A percentile compares a stretch with the other conserved stretches of the same genome.
phyloP scores from a whole-genome alignment of 345 rosid species.

The Populus davidiana region DNA sequence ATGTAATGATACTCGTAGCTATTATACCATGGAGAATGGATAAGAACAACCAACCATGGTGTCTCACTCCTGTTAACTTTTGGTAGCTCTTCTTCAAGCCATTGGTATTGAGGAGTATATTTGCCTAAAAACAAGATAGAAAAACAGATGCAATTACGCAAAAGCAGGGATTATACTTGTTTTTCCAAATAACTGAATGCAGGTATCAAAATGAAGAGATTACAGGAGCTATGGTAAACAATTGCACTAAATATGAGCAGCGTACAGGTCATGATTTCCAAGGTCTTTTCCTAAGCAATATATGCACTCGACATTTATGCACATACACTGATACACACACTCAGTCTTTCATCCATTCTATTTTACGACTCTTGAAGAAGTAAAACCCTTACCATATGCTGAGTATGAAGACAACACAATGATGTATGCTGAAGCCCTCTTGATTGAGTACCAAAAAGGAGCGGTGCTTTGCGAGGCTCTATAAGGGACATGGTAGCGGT shows the following conservation, averaged over 20 bases:
- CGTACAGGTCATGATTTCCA: neutral
- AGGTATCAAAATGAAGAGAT: neutral
- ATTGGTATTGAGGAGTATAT: conserved; percentile 73
- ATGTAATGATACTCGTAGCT: conserved; percentile 87
- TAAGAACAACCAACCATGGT: conserved; percentile 80
- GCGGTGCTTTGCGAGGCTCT: conserved; percentile 61
- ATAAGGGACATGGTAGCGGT: conserved; percentile 73
- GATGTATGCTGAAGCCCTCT: conserved; percentile 84
- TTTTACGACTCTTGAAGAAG: neutral
- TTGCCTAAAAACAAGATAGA: conserved; percentile 40
- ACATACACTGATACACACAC: neutral
- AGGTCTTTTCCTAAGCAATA: neutral
- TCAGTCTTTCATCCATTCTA: neutral
- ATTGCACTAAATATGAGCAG: neutral
- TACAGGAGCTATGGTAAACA: neutral
- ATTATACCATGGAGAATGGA: conserved; percentile 93
- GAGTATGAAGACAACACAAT: conserved; percentile 85
- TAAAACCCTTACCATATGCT: conserved; percentile 56
- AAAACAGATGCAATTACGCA: neutral
- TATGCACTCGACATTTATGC: neutral
- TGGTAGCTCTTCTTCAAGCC: conserved; percentile 72
- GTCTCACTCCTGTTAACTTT: conserved; percentile 83
- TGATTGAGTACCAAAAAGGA: conserved; percentile 92
- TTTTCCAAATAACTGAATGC: neutral
- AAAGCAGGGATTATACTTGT: neutral